phyloP scores from a whole-genome alignment of 148 eudicot genomes.

The Chenopodium berlandieri region DNA sequence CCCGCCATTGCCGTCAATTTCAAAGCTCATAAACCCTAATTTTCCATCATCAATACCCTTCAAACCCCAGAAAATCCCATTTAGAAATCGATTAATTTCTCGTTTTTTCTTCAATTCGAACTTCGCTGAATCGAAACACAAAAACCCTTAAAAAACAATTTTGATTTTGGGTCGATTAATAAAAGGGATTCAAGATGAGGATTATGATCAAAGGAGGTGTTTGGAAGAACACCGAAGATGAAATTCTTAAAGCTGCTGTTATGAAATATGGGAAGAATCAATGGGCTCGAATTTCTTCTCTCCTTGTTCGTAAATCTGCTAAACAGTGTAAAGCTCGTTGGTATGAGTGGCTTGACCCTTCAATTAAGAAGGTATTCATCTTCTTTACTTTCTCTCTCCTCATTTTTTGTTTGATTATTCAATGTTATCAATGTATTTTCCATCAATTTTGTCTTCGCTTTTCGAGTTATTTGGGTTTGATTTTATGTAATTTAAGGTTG shows the following conservation, averaged over 20 bases:
- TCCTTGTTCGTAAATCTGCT: slow-evolving; percentile 87
- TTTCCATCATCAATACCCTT: neutral
- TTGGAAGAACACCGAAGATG: slow-evolving; percentile 99
- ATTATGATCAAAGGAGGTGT: slow-evolving; percentile 99
- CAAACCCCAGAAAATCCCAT: neutral
- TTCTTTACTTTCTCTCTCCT: neutral
- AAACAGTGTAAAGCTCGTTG: slow-evolving; percentile 97
- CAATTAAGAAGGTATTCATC: slow-evolving; percentile 73
- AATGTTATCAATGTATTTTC: neutral
- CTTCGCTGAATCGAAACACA: neutral
- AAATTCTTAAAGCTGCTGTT: slow-evolving; percentile 88
- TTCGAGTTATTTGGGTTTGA: neutral
- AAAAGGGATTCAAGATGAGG: slow-evolving; percentile 68
- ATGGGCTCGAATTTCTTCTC: slow-evolving; percentile 92
- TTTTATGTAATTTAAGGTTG: neutral
- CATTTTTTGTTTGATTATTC: neutral
- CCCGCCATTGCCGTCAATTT: slow-evolving; percentile 20
- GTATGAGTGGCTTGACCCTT: slow-evolving; percentile 99
- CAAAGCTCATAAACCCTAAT: slow-evolving; percentile 19
- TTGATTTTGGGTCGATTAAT: slow-evolving; percentile 1
- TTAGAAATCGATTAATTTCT: neutral
- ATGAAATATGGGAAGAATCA: slow-evolving; percentile 98
- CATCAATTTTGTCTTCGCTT: neutral
- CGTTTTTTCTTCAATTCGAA: neutral
- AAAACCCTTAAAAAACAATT: neutral